Conservation (phyloP, 169 alveolate genomes). For the Plasmodium malariae region DNA sequence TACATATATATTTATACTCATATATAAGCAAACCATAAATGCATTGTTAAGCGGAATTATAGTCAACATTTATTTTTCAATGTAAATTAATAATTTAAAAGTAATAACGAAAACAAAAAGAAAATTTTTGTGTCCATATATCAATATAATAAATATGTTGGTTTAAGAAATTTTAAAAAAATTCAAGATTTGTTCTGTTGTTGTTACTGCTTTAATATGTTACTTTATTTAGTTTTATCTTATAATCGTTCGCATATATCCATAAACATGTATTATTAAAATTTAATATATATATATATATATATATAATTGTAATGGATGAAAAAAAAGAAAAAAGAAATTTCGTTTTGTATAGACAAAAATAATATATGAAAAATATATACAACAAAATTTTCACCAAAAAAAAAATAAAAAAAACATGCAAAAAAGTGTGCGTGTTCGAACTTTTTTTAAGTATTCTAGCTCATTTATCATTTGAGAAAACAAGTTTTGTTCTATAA, state of each 20-base stretch:
- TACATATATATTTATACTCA: neutral
- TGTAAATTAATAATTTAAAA: neutral
- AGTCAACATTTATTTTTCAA: neutral
- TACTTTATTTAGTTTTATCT: neutral
- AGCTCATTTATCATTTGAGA: constrained; percentile 8
- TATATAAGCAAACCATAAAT: neutral
- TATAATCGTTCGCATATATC: neutral
- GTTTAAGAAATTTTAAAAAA: neutral
- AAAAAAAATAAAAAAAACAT: constrained; percentile 6
- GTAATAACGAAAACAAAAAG: neutral
- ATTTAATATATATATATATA: neutral
- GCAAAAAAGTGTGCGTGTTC: constrained; percentile 30
- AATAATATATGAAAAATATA: constrained; percentile 10
- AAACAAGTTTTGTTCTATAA: neutral
- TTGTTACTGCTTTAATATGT: neutral
- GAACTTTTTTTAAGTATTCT: constrained; percentile 4
- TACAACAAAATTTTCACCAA: neutral
- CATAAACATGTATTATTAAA: too few species aligned
- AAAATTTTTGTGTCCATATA: neutral
- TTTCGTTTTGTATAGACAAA: constrained; percentile 9
- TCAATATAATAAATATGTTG: neutral
- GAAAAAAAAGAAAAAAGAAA: neutral
- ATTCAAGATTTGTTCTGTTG: neutral
- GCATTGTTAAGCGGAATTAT: neutral
- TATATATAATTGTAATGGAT: neutral